Evolutionary conservation across 352 stramenopile genomes (phyloP), one percentile per base, ranked within the genome.

Genomic region (Globisporangium uncinulatum): DNA sequence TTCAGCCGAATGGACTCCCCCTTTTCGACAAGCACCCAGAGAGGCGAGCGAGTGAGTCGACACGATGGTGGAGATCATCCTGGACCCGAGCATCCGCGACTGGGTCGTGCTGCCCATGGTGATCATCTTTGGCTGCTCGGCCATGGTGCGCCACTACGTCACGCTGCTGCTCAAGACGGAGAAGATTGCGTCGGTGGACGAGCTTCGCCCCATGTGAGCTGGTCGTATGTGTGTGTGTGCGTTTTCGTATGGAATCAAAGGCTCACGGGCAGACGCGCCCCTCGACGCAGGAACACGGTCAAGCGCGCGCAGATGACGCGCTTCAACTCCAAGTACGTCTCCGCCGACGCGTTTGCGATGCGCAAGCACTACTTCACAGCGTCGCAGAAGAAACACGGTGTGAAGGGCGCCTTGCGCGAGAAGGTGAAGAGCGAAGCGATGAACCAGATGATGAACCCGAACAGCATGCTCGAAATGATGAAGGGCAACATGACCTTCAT

Each of bases 401-500:
- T 95, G 59, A 87, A 87, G 45, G 87, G 90, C 9, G 73, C 76
- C 24, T 70, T 97, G 50, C 81, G 83, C 15, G 78, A 94, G 57
- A 96, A 97, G 70, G 82, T 92, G 49, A 89, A 94, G 69, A 95
- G 82, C 67, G 83, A 93, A 54, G 79, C 79, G 24, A 94, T 89
- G 76, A 95, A 96, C 71, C 90, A 97, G 69, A 97, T 98, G 83
- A 89, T 96, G 74, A 97, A 98, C 69, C 94, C 96, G 36, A 93
- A 97, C 66, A 89, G 80, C 51, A 99, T 99, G 95, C 93, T 99
- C 60, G 94, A 98, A 67, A 97, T 97, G 81, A 98, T 99, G 92
- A 99, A 99, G 78, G 95, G 96, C 59, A 98, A 99, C 70, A 98
- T 99, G 88, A 97, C 92, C 14, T 98, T 98, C 60, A 98, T 99